Evolutionary conservation across 2,329 filamentous ascomycete species (phyloP).

Genomic region (Paecilomyces variotii): DNA sequence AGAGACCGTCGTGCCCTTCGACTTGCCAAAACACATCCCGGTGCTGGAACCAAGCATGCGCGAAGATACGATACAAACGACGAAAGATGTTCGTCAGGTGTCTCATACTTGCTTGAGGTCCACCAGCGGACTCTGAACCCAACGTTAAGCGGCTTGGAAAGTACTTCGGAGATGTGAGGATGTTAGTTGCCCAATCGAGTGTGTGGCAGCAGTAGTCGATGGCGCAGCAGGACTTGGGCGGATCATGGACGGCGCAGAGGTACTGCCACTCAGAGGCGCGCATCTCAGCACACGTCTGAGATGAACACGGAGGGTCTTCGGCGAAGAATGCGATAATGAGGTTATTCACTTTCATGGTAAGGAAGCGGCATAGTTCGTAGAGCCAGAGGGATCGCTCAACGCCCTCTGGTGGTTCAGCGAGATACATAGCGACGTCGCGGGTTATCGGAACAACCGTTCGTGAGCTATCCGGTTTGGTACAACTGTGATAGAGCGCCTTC

Average conservation of each 20-base stretch:
- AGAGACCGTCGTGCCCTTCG: constrained; percentile 82
- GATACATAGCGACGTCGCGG: constrained; percentile 63
- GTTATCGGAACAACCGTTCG: constrained; percentile 63
- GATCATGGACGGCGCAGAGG: constrained; percentile 92
- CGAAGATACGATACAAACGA: constrained; percentile 90
- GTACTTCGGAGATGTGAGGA: constrained; percentile 87
- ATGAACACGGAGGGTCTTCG: constrained; percentile 81
- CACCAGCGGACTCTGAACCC: constrained; percentile 39
- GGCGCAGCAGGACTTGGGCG: constrained; percentile 92
- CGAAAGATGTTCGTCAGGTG: constrained; percentile 94
- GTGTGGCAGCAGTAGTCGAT: constrained; percentile 99
- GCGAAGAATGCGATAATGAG: constrained; percentile 89
- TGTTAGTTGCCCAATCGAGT: constrained; percentile 92
- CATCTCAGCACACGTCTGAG: constrained; percentile 92
- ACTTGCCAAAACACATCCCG: constrained; percentile 91
- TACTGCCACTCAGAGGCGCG: constrained; percentile 99
- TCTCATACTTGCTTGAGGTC: constrained; percentile 37
- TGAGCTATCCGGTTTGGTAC: constrained; percentile 55
- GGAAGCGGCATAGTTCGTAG: constrained; percentile 93
- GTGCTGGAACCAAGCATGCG: constrained; percentile 98
- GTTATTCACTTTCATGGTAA: constrained; percentile 88
- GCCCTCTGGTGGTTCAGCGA: constrained; percentile 71
- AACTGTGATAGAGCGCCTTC: constrained; percentile 78
- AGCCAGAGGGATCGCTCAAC: constrained; percentile 89
- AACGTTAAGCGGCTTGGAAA: constrained; percentile 77